Percentiles rank a stretch among this genome's conserved stretches.
These are phyloP conservation scores for Tolypocladium inflatum DNA, from an alignment of 2,329 filamentous ascomycete genomes.

Conservation along the genomic window DNA sequence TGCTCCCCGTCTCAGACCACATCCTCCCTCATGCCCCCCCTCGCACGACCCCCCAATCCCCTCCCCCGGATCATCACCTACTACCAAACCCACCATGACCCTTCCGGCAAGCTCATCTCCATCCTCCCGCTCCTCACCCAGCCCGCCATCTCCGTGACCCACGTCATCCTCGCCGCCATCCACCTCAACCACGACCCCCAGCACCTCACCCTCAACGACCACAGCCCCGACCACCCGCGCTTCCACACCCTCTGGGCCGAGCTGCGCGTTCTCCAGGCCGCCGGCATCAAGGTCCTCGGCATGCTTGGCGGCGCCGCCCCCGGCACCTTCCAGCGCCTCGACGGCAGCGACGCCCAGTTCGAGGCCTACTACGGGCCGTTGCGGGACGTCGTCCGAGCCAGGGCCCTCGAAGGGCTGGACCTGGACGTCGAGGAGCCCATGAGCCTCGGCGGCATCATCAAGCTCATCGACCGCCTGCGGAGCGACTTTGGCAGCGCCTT, in stretches of 20 bases:
- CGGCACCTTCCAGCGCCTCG: constrained; percentile 56
- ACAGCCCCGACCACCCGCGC: constrained; percentile 55
- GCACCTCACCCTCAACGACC: constrained; percentile 71
- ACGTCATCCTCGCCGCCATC: constrained; percentile 79
- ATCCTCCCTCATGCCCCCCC: constrained; percentile 16
- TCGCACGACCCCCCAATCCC: constrained; percentile 15
- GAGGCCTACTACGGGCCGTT: constrained; percentile 67
- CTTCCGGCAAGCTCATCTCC: constrained; percentile 34
- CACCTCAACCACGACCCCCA: constrained; percentile 64
- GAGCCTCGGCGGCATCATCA: constrained; percentile 55
- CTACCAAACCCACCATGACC: constrained; percentile 45
- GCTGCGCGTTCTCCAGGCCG: constrained; percentile 58
- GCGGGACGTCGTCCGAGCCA: constrained; percentile 50
- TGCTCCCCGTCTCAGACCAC: constrained; percentile 13
- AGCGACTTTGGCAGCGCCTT: constrained; percentile 61
- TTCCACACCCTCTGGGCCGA: constrained; percentile 74
- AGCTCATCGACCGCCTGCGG: constrained; percentile 58
- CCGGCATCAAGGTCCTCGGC: constrained; percentile 69
- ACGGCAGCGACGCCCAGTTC: constrained; percentile 50
- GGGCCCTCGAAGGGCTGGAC: constrained; percentile 60
- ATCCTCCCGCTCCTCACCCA: constrained; percentile 42
- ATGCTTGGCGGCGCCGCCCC: constrained; percentile 82
- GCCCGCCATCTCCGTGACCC: constrained; percentile 49
- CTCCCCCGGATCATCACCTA: constrained; percentile 41
- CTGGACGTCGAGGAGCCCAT: constrained; percentile 74